These are phyloP conservation scores for Ophiostoma angusticollis DNA, from an alignment of 2,329 filamentous ascomycete genomes.

Conservation along the genomic window DNA sequence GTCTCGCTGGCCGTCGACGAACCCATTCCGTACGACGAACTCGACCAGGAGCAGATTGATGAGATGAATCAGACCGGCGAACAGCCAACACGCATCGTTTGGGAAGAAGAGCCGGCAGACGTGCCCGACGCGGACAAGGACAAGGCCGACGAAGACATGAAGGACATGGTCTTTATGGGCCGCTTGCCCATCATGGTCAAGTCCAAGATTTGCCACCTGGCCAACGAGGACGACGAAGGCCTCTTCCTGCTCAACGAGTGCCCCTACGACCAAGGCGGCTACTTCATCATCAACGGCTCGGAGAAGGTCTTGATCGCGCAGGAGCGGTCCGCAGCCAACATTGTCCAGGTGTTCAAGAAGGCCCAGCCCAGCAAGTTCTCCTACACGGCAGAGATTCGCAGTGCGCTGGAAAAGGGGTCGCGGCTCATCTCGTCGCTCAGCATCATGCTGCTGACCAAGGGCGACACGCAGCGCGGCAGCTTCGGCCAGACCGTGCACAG, in stretches of 20 bases:
- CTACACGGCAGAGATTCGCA: slow-evolving; percentile 90
- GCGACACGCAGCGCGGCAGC: slow-evolving; percentile 62
- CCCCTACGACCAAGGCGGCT: slow-evolving; percentile 94
- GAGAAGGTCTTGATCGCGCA: slow-evolving; percentile 98
- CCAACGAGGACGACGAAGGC: slow-evolving; percentile 69
- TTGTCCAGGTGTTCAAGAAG: slow-evolving; percentile 98
- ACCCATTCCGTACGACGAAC: slow-evolving; percentile 50
- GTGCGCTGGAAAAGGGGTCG: slow-evolving; percentile 90
- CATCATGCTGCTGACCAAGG: slow-evolving; percentile 81
- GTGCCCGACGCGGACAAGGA: slow-evolving; percentile 38
- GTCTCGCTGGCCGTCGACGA: slow-evolving; percentile 73
- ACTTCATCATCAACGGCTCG: slow-evolving; percentile 98
- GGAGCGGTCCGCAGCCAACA: slow-evolving; percentile 94
- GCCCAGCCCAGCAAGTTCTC: slow-evolving; percentile 82
- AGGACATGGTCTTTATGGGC: slow-evolving; percentile 76
- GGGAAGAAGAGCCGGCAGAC: slow-evolving; percentile 47
- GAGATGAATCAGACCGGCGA: slow-evolving; percentile 43
- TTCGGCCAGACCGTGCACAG: slow-evolving; percentile 83
- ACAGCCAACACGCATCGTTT: slow-evolving; percentile 44
- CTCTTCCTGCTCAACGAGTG: slow-evolving; percentile 92
- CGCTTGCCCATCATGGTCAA: slow-evolving; percentile 98
- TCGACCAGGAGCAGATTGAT: slow-evolving; percentile 50
- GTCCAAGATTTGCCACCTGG: slow-evolving; percentile 86
- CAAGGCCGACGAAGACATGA: slow-evolving; percentile 43
- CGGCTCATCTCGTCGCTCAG: slow-evolving; percentile 85